A percentile compares a stretch with the other conserved stretches of the same genome.
phyloP scores from a whole-genome alignment of 805 yeast species.

The Nakazawaea molendinolei region DNA sequence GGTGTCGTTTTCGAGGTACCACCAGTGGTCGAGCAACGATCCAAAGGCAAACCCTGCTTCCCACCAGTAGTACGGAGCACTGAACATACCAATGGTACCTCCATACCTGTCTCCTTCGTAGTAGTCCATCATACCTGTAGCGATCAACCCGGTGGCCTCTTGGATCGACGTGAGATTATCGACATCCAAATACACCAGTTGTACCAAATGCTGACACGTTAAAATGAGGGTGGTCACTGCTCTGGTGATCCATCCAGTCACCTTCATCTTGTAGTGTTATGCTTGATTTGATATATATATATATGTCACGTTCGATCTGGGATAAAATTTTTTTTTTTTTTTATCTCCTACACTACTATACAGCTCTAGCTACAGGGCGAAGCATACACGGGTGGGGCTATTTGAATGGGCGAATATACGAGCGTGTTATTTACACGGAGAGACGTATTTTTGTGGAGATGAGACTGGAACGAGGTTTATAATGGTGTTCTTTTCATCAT shows the following conservation, averaged over 20 bases:
- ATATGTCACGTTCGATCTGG: no score
- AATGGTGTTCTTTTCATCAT: no score
- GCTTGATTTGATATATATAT: not conserved
- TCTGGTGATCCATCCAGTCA: not conserved
- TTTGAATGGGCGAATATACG: no score
- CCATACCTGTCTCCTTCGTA: slow-evolving; percentile 63
- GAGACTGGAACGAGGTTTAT: no score
- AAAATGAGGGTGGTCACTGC: no score
- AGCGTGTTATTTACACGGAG: no score
- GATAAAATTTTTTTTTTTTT: no score
- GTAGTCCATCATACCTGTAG: slow-evolving; percentile 74
- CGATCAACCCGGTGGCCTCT: slow-evolving; percentile 53
- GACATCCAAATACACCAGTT: slow-evolving; percentile 27
- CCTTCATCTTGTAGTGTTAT: not conserved
- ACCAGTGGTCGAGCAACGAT: slow-evolving; percentile 65
- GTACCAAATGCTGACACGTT: slow-evolving; percentile 6
- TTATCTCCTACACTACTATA: no score
- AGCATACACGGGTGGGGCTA: no score
- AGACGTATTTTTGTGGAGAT: no score
- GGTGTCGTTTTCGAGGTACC: slow-evolving; percentile 60
- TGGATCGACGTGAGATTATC: slow-evolving; percentile 30
- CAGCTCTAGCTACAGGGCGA: no score
- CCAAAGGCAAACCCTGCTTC: slow-evolving; percentile 81
- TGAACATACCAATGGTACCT: slow-evolving; percentile 67
- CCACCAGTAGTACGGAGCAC: slow-evolving; percentile 84